These are phyloP conservation scores for Pichia heedii DNA, from an alignment of 805 yeast genomes.

Conservation along the genomic window DNA sequence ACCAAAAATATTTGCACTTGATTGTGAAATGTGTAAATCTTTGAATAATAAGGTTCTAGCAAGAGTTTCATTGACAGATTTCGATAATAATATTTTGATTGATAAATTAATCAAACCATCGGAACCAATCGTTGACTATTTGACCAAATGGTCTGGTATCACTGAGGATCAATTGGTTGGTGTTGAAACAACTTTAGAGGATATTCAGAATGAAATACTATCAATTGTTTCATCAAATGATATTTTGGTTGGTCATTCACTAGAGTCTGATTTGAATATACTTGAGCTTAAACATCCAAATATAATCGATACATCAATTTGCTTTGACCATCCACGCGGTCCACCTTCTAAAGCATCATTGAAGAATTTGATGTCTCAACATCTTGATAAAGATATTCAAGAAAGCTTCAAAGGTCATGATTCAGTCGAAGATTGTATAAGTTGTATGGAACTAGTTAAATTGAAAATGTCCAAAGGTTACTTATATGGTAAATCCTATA, in stretches of 20 bases:
- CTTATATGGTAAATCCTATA: slow-evolving; percentile 47
- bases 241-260: slow-evolving; percentile 78
- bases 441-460: slow-evolving; percentile 72
- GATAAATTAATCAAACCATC: slow-evolving; percentile 76
- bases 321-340: slow-evolving; percentile 76
- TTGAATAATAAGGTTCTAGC: slow-evolving; percentile 59
- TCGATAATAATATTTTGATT: slow-evolving; percentile 47
- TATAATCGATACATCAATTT: slow-evolving; percentile 72
- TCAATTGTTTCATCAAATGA: slow-evolving; percentile 46
- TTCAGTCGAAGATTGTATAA: slow-evolving; percentile 74
- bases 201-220: slow-evolving; percentile 54
- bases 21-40: slow-evolving; percentile 88
- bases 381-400: slow-evolving; percentile 56
- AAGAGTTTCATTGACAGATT: slow-evolving; percentile 66
- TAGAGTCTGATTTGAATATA: slow-evolving; percentile 73
- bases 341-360: slow-evolving; percentile 75
- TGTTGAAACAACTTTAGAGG: slow-evolving; percentile 56
- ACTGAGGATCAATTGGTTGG: slow-evolving; percentile 55
- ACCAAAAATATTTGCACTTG: slow-evolving; percentile 66
- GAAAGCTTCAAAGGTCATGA: slow-evolving; percentile 63
- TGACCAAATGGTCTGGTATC: slow-evolving; percentile 81
- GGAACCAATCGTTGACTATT: slow-evolving; percentile 65
- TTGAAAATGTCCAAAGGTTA: slow-evolving; percentile 60
- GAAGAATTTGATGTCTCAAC: slow-evolving; percentile 54
- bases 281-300: slow-evolving; percentile 62